A percentile compares a stretch with the other conserved stretches of the same genome.
phyloP scores from a whole-genome alignment of 2,329 filamentous ascomycete genomes.

The Harringtonia aguacate region DNA sequence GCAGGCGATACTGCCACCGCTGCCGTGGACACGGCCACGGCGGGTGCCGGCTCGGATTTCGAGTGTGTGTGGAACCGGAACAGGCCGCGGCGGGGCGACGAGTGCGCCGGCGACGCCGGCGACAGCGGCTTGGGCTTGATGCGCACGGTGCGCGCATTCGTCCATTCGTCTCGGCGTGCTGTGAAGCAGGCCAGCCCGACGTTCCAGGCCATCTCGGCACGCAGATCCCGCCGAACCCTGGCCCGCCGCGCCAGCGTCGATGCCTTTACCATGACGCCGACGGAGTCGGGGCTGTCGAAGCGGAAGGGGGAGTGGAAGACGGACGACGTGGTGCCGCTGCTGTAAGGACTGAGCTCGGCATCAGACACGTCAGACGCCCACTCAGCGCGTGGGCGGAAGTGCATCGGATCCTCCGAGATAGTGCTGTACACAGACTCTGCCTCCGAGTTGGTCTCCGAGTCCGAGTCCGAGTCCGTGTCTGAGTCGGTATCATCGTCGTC shows the following conservation, averaged over 20 bases:
- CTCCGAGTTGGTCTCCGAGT: constrained; percentile 27
- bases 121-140: constrained; percentile 34
- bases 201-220: constrained; percentile 67
- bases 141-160: constrained; percentile 55
- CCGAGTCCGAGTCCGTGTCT: constrained; percentile 8
- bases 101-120: constrained; percentile 25
- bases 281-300: constrained; percentile 37
- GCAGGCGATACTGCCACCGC: neutral
- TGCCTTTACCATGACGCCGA: constrained; percentile 29
- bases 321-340: neutral
- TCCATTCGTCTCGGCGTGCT: constrained; percentile 73
- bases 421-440: constrained; percentile 44
- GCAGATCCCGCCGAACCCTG: constrained; percentile 43
- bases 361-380: constrained; percentile 49
- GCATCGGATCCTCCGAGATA: constrained; percentile 42
- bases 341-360: constrained; percentile 21
- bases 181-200: constrained; percentile 71
- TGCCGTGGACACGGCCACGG: neutral
- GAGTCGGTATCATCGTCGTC: neutral
- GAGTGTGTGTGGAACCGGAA: constrained; percentile 31
- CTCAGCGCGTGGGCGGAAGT: constrained; percentile 39
- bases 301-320: constrained; percentile 33
- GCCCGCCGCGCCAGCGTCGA: constrained; percentile 38
- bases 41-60: constrained; percentile 6
- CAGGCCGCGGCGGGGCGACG: constrained; percentile 38